Base-by-base conservation (phyloP, 352 stramenopile species). In the Pythium guiyangense region DNA sequence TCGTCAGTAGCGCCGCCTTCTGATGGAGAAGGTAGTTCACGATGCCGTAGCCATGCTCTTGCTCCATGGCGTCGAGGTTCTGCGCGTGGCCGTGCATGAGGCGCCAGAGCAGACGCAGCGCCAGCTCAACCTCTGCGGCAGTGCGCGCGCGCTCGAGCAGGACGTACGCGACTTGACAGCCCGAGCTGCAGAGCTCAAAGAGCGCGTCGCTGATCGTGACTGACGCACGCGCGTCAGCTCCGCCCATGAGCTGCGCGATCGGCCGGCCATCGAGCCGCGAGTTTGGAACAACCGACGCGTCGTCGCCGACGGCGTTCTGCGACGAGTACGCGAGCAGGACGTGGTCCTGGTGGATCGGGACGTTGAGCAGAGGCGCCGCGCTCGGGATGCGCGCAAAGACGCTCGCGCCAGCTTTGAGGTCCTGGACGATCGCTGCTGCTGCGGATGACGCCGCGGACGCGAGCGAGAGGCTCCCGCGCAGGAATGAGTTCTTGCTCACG, bases 31-130 rank as follows among this genome's bases (percentile, higher is more conserved):
- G 55, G 47, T 62, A 84, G 45, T 88, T 89, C 22, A 91, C 63
- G 29, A 91, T 69, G 2, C 79, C 79, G 55, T 91, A 91, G 2
- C 81, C 81, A 54, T 84, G 75, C 52, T 91, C 81, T n/a, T 71
- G 51, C 37, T 89, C 79, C 76, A 91, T 87, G 3, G 74, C 74
- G 9, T 63, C 48, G 11, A 88, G 52, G 50, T 87, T 88, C 18
- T 60, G 57, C 6, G 64, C 37, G 15, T 83, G 70, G 20, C 62
- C 66, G 34, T 54, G 59, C 46, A 84, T 70, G 14, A 69, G 42
- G 18, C 66, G 51, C 45, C 52, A 60, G 2, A 91, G 54, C 11
- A 91, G 29, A 15, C 70, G 60, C 29, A 89, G 62, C n/a, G 65
- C 49, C 10, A 73, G 43, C n/a, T 80, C 73, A n/a, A 89, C 48